Conservation (phyloP, 768 basidiomycete genomes). For the Psilocybe cyanescens region DNA sequence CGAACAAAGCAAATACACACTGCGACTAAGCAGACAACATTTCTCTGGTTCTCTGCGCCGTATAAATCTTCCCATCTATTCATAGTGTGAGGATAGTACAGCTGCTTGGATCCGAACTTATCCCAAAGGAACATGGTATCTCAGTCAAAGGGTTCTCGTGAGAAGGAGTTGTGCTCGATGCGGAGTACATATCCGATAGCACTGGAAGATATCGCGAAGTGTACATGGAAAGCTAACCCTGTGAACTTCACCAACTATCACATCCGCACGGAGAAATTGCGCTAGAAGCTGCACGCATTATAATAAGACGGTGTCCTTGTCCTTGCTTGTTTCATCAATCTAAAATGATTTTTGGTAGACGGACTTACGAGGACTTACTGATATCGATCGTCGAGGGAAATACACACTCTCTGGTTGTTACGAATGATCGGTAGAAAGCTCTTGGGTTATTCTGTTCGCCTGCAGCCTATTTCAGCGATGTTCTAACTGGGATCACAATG, state of each 20-base stretch:
- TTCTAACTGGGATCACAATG: background rate
- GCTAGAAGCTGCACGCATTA: conserved; percentile 2
- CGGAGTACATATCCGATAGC: background rate
- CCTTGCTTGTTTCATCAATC: conserved; percentile 6
- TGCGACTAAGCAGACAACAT: background rate
- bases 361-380: conserved; percentile 9
- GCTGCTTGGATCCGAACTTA: conserved; percentile 13
- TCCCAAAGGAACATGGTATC: conserved; percentile 3
- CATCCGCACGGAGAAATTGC: conserved; percentile 6
- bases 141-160: conserved; percentile 6
- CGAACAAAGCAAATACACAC: background rate
- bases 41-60: background rate
- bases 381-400: conserved; percentile 13
- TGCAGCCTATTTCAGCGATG: background rate
- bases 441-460: background rate
- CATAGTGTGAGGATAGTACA: conserved; percentile 6
- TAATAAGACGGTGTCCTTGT: background rate
- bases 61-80: conserved; percentile 10
- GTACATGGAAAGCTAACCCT: conserved; percentile 2
- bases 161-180: background rate
- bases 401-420: background rate
- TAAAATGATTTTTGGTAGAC: background rate
- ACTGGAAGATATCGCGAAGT: background rate
- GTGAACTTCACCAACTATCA: background rate
- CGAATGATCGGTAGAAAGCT: background rate